Evolutionary conservation across 768 basidiomycete genomes (phyloP), one percentile per base, ranked within the genome.

Genomic region (Cystoderma amianthinum): DNA sequence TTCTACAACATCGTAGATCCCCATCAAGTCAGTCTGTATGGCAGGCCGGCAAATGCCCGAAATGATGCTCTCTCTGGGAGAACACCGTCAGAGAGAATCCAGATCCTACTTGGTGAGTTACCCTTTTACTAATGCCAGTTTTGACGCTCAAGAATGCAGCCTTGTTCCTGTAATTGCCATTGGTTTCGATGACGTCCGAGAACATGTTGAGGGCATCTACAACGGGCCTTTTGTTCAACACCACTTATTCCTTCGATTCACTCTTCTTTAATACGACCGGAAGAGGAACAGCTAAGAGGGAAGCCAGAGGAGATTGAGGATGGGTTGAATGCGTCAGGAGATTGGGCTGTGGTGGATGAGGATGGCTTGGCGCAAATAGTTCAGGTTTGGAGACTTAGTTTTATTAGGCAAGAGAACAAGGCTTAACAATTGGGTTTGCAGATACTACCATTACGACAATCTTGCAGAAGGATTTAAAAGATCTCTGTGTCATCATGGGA

Each of bases 1-100:
- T 93, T 93, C 50, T 92, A 93, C 57, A 92, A 91, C 50, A 64
- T 87, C 11, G 86, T 91, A 3, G 79, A 85, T 50, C 85, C 86
- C 0, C 65, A 64, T 4, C 70, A 81, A 48, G 76, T 85, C 2
- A 67, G 63, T 19, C 49, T 80, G 39, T 93, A 86, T 47, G 80
- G 74, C 5, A 78, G 85, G 12, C 89, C 90, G 10, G 57, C 68
- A 12, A 87, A 87, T 50, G 80, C 80, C 10, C 72, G 74, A 4
- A 82, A 86, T 36, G 85, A 89, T 33, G 66, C 66, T 6, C 50
- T n/a, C n/a, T 81, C 33, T 92, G 89, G 89, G 76, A 84, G 52
- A 83, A 83, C 54, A 88, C 89, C 5, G 64, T 78, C 1, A 65
- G 76, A 38, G 88, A 90, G 54, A 92, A 91, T 49, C 90, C 90